phyloP scores from a whole-genome alignment of 345 rosid genomes.

The Streptanthus diversifolius region DNA sequence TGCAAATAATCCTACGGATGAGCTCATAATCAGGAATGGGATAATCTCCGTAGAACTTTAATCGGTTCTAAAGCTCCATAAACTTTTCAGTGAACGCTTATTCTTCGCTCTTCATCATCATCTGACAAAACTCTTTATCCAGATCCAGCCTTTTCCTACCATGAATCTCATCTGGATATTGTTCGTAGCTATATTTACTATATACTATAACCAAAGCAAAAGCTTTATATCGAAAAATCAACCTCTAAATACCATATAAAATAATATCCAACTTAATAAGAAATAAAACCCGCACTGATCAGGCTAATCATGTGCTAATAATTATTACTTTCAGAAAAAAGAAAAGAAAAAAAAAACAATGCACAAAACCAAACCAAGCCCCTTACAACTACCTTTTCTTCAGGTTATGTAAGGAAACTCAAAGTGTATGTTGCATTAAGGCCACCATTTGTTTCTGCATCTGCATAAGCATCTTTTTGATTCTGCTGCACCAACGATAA shows the following conservation, averaged over 20 bases:
- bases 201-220: no score
- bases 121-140: background rate
- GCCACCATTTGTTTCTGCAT: constrained; percentile 1
- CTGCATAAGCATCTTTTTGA: background rate
- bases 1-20: background rate
- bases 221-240: no score
- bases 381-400: background rate
- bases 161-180: no score
- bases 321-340: background rate
- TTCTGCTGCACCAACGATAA: constrained; percentile 8
- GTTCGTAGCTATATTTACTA: no score
- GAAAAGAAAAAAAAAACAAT: background rate
- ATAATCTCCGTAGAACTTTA: background rate
- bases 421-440: background rate
- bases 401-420: background rate
- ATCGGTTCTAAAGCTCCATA: no score
- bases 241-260: no score
- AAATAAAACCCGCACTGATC: background rate
- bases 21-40: no score
- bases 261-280: background rate
- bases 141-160: no score
- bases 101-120: background rate
- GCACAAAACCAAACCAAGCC: background rate
- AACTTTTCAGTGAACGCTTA: background rate
- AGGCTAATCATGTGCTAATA: background rate